phyloP scores from a whole-genome alignment of 2,329 filamentous ascomycete species.

The Xylaria sp. region DNA sequence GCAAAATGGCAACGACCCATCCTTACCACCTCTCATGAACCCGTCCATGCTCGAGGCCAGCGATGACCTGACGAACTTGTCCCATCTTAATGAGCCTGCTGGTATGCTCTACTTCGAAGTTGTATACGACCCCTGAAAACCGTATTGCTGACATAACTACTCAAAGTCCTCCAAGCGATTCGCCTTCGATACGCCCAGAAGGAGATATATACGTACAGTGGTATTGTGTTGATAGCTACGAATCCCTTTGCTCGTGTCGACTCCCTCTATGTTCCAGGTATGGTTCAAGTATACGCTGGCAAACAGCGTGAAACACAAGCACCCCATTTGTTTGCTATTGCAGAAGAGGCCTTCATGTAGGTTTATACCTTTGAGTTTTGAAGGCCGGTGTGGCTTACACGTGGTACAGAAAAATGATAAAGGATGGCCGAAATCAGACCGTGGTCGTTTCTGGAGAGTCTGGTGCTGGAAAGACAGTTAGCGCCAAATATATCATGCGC shows the following conservation, averaged over 20 bases:
- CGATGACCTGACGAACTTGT: conserved; percentile 96
- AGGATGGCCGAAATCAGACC: conserved; percentile 95
- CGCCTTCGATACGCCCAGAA: conserved; percentile 97
- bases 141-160: conserved; percentile 35
- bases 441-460: conserved; percentile 99
- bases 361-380: conserved; percentile 12
- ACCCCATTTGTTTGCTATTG: conserved; percentile 97
- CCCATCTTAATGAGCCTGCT: conserved; percentile 97
- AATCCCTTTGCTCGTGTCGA: conserved; percentile 98
- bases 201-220: conserved; percentile 99
- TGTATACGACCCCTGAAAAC: conserved; percentile 34
- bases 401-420: conserved; percentile 84
- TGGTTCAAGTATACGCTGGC: conserved; percentile 99
- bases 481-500: conserved; percentile 99
- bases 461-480: conserved; percentile 98
- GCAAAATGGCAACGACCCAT: conserved; percentile 78
- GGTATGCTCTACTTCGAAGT: conserved; percentile 62
- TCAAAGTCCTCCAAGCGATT: conserved; percentile 91
- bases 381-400: conserved; percentile 52
- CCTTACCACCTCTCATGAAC: conserved; percentile 95
- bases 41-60: conserved; percentile 97
- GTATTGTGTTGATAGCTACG: conserved; percentile 97
- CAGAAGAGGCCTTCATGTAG: conserved; percentile 97
- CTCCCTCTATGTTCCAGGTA: conserved; percentile 96
- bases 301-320: conserved; percentile 97